Evolutionary conservation across 2,329 filamentous ascomycete species (phyloP), one percentile per base, ranked within the genome.

Genomic region (Grosmannia serpens): DNA sequence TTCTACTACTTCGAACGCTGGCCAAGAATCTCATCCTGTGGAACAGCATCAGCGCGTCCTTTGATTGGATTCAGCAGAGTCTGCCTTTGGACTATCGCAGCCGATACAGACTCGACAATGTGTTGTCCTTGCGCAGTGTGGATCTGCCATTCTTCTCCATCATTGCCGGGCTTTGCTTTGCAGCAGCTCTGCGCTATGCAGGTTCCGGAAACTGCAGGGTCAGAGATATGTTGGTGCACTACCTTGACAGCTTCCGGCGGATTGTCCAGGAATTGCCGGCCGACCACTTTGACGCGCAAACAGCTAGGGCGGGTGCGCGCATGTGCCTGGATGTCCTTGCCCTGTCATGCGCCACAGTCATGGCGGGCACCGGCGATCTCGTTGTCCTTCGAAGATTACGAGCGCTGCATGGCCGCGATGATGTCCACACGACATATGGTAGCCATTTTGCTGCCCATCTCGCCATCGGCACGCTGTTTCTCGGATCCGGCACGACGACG

Each of bases 61-160:
- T 85, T 62, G 75, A 79, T 22, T 99, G 92, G 91, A 83, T 97
- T 55, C 75, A 83, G 57, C 75, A 76, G 38, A 91, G 85, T 62
- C 76, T 97, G 2, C 92, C 92, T 0, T 66, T 70, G 9, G 79
- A 84, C 33, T 95, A 94, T 67, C 84, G 81, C 55, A 67, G 75
- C 15, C 78, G 83, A 50, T 79, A 82, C 60, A 79, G 78, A 27
- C 77, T 96, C 17, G 77, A 77, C 51, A 72, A 73, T 47, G 79
- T 87, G 33, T 75, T 74, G 54, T 76, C 78, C 53, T 76, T 97
- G 53, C 85, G 83, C 58, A 95, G 88, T 60, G 85, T 87, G 53
- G 90, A 97, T 63, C 83, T 99, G 68, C 88, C 94, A 0, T 91
- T 96, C 67, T 96, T 91, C 75, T 92, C 95, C 65, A 95, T 97